Evolutionary conservation across 306 rosid species (phyloP).

Genomic region (Dicorynia guianensis): DNA sequence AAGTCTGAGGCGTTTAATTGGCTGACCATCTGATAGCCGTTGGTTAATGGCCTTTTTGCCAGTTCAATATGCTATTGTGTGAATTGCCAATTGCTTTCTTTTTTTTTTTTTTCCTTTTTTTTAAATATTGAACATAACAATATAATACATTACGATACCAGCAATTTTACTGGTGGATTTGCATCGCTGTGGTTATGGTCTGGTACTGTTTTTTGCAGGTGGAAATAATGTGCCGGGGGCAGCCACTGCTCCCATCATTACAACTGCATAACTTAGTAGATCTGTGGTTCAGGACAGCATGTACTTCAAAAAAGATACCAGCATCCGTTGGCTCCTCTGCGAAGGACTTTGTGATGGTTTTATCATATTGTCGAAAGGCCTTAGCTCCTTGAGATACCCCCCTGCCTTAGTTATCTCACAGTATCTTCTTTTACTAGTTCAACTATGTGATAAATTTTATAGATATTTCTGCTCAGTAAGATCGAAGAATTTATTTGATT

Average conservation of each 20-base stretch:
- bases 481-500: conserved; percentile 31
- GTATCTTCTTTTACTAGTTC: conserved; percentile 20
- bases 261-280: conserved; percentile 81
- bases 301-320: conserved; percentile 69
- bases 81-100: conserved; percentile 12
- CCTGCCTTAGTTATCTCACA: neutral
- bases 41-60: neutral
- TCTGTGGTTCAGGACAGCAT: conserved; percentile 81
- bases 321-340: conserved; percentile 93
- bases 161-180: conserved; percentile 11
- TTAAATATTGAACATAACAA: no score
- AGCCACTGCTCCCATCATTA: conserved; percentile 71
- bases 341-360: conserved; percentile 94
- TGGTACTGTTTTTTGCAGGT: conserved; percentile 58
- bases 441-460: conserved; percentile 10
- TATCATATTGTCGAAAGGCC: conserved; percentile 77
- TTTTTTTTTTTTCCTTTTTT: conserved; percentile 3
- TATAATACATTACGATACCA: no score
- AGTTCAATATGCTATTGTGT: neutral
- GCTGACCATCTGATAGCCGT: neutral
- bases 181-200: conserved; percentile 27
- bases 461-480: conserved; percentile 33
- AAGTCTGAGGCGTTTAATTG: neutral
- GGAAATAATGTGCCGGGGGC: conserved; percentile 89
- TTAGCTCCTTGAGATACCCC: conserved; percentile 41